These are phyloP conservation scores for Bertia moriformis DNA, from an alignment of 2,329 filamentous ascomycete genomes.

Conservation along the genomic window DNA sequence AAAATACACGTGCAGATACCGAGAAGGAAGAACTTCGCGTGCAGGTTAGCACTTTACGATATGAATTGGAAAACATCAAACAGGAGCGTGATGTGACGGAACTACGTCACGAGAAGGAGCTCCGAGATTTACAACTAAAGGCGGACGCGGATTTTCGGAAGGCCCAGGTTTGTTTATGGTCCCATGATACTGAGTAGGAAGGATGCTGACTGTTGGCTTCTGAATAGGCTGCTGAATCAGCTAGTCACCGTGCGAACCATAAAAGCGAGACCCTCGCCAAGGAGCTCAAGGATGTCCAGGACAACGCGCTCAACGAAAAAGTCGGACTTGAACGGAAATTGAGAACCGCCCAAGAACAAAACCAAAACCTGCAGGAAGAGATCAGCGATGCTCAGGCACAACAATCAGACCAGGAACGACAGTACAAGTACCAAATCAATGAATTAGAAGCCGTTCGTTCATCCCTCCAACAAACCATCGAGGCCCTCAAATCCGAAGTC, in stretches of 20 bases:
- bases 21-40: slow-evolving; percentile 47
- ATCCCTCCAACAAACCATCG: slow-evolving; percentile 33
- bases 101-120: slow-evolving; percentile 42
- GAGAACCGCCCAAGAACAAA: slow-evolving; percentile 37
- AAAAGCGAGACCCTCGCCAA: background rate
- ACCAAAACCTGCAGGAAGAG: slow-evolving; percentile 39
- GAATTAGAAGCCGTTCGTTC: slow-evolving; percentile 41
- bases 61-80: slow-evolving; percentile 47
- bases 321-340: slow-evolving; percentile 29
- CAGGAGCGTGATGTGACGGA: slow-evolving; percentile 43
- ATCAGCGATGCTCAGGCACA: slow-evolving; percentile 39
- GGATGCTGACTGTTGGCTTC: background rate
- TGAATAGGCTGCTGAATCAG: background rate
- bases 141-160: slow-evolving; percentile 45
- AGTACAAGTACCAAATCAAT: slow-evolving; percentile 36
- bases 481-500: slow-evolving; percentile 24
- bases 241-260: background rate
- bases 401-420: slow-evolving; percentile 34
- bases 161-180: slow-evolving; percentile 13
- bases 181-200: background rate
- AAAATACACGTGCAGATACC: background rate
- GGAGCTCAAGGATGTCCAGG: background rate
- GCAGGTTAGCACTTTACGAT: slow-evolving; percentile 44
- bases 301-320: background rate
- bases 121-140: slow-evolving; percentile 39